Conservation (phyloP, 139 green algal species). For the Closterium sp. region DNA sequence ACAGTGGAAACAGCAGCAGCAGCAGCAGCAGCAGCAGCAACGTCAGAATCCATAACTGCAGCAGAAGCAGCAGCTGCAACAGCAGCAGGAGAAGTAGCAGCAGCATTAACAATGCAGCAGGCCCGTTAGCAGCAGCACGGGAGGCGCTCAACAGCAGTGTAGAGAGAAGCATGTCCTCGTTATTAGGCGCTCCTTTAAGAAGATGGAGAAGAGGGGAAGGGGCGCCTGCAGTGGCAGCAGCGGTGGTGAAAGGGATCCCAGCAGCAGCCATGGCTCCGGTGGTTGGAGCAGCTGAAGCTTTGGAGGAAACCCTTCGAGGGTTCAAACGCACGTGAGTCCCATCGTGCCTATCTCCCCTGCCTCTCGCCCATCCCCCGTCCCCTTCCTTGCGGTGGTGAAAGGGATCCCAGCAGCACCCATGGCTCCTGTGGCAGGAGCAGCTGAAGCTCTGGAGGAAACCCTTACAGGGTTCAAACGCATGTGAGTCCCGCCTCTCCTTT, state of each 20-base stretch:
- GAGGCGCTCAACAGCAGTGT: background rate
- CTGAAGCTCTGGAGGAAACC: background rate
- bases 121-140: background rate
- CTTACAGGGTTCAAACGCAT: background rate
- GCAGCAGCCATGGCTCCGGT: background rate
- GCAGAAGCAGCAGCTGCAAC: no score
- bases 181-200: background rate
- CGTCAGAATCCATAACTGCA: no score
- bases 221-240: background rate
- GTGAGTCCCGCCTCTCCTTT: background rate
- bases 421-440: background rate
- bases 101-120: background rate
- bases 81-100: background rate
- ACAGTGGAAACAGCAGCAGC: background rate
- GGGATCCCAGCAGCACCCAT: background rate
- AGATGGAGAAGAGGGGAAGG: background rate
- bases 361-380: no score
- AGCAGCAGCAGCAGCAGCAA: background rate
- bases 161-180: background rate
- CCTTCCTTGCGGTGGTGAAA: background rate
- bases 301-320: background rate
- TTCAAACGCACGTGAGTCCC: background rate
- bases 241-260: background rate
- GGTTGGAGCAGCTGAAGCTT: background rate
- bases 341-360: background rate